Conservation (phyloP, 2,329 filamentous ascomycete species). For the Fusarium redolens region DNA sequence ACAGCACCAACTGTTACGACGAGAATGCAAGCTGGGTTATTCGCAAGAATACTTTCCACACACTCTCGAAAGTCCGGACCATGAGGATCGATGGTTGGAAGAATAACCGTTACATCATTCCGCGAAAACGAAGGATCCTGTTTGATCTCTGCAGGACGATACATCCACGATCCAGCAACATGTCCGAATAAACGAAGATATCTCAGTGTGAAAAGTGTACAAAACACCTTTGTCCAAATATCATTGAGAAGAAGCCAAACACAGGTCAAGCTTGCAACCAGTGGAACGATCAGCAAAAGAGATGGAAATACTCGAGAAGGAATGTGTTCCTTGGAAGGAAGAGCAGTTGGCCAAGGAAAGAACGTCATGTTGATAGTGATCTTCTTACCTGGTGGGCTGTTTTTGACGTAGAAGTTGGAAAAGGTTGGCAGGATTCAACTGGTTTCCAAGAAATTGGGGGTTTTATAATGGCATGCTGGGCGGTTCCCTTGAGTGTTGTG, state of each 20-base stretch:
- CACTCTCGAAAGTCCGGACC: conserved; percentile 56
- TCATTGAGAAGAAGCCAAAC: conserved; percentile 30
- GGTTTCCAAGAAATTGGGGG: not conserved
- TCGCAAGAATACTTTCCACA: conserved; percentile 53
- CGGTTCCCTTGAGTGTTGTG: too few species aligned
- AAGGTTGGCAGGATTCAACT: not conserved
- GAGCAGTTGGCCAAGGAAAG: not conserved
- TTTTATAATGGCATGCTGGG: not conserved
- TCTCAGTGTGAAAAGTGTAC: conserved; percentile 50
- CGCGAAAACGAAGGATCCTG: conserved; percentile 47
- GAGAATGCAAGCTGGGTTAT: conserved; percentile 53
- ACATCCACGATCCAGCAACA: conserved; percentile 54
- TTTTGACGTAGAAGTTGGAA: not conserved
- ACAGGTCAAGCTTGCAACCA: not conserved
- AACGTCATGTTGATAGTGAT: not conserved
- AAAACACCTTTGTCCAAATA: conserved; percentile 32
- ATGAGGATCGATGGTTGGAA: conserved; percentile 62
- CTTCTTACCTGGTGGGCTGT: not conserved
- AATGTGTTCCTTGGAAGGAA: not conserved
- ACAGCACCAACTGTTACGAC: conserved; percentile 58
- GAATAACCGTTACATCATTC: conserved; percentile 61
- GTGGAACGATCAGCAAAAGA: not conserved
- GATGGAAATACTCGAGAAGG: conserved; percentile 5
- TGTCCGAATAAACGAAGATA: conserved; percentile 61
- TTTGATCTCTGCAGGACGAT: conserved; percentile 49